phyloP scores from a whole-genome alignment of 192 early-diverging fungal species.

The Linnemannia zychae region DNA sequence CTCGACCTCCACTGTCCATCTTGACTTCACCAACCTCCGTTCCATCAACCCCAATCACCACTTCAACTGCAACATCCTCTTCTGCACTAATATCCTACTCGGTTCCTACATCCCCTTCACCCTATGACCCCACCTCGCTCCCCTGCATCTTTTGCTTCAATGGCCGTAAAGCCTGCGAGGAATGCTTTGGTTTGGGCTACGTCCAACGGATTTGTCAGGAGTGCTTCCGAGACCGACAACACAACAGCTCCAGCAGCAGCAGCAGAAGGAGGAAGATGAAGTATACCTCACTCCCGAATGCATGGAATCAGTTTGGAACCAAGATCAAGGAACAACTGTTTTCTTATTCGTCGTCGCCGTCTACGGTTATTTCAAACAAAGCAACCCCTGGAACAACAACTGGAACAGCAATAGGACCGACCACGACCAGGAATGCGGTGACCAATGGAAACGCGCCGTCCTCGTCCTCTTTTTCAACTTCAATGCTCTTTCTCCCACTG shows the following conservation, averaged over 20 bases:
- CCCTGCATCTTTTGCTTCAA: slow-evolving; percentile 40
- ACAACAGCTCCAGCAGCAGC: neutral
- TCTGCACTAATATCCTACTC: neutral
- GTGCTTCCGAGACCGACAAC: slow-evolving; percentile 27
- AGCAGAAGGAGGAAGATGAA: neutral
- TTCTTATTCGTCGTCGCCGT: neutral
- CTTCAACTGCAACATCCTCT: neutral
- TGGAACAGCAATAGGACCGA: neutral
- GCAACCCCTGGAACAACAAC: neutral
- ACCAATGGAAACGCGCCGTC: neutral
- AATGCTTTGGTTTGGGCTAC: slow-evolving; percentile 44
- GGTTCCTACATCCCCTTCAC: neutral
- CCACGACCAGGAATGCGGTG: no score
- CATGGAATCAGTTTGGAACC: slow-evolving; percentile 23
- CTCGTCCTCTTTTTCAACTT: neutral
- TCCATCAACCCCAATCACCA: neutral
- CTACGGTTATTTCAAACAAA: neutral
- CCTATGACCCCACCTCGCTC: neutral
- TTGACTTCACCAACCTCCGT: neutral
- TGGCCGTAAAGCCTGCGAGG: slow-evolving; percentile 27
- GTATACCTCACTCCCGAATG: slow-evolving; percentile 2
- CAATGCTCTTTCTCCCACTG: neutral
- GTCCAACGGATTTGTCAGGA: slow-evolving; percentile 44
- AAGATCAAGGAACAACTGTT: slow-evolving; percentile 34
- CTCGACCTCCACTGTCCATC: neutral